phyloP scores from a whole-genome alignment of 2,329 filamentous ascomycete genomes.

The Teratosphaeria pseudoeucalypti region DNA sequence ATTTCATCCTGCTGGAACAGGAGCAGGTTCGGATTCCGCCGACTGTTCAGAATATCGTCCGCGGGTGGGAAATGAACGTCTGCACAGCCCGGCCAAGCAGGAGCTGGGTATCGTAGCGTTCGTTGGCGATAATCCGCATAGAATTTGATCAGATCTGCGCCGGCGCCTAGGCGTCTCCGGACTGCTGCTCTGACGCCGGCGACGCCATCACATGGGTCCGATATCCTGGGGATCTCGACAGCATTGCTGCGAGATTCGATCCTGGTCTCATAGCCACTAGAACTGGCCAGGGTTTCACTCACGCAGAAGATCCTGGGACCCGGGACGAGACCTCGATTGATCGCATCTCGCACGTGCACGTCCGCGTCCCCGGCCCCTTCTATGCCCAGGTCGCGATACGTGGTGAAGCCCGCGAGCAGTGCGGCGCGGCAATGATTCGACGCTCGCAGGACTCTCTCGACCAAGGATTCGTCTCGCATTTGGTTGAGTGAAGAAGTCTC shows the following conservation, averaged over 20 bases:
- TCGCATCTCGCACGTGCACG: conserved; percentile 41
- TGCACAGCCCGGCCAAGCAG: conserved; percentile 17
- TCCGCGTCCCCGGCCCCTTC: conserved; percentile 43
- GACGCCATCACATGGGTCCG: conserved; percentile 35
- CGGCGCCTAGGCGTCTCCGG: conserved; percentile 21
- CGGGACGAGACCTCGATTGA: conserved; percentile 44
- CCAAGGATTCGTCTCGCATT: conserved; percentile 48
- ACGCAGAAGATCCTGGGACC: conserved; percentile 48
- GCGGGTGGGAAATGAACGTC: conserved; percentile 15
- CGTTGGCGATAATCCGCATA: conserved; percentile 25
- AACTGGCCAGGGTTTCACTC: conserved; percentile 41
- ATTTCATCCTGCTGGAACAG: conserved; percentile 21
- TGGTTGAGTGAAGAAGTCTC: conserved; percentile 37
- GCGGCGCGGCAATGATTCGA: conserved; percentile 44
- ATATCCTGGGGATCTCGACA: conserved; percentile 11
- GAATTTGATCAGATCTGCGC: conserved; percentile 26
- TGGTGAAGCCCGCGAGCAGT: conserved; percentile 49
- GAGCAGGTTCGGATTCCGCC: conserved; percentile 17
- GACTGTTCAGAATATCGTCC: conserved; percentile 6
- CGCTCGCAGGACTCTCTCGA: conserved; percentile 46
- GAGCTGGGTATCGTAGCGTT: conserved; percentile 17
- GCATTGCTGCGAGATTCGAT: conserved; percentile 33
- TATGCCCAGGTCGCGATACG: conserved; percentile 47
- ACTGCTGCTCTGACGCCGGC: conserved; percentile 30
- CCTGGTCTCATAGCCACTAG: conserved; percentile 39